Base-by-base conservation (phyloP, 2,329 filamentous ascomycete species). In the Anthostomella pinea region DNA sequence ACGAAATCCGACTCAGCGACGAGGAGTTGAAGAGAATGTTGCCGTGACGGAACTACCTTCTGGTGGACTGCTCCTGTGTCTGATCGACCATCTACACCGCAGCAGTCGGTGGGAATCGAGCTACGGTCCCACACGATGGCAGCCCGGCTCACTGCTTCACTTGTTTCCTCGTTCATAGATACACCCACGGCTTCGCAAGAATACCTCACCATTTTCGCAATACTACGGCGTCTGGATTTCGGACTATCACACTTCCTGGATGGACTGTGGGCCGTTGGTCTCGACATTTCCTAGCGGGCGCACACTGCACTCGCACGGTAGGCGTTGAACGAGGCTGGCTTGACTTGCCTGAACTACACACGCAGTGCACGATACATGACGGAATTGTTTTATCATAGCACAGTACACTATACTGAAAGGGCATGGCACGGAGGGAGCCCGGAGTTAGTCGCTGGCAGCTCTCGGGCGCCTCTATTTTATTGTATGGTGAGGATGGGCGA, bases 1-100 rank as follows among this genome's bases (percentile, higher is more conserved):
- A 86, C 63, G 86, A 91, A 57, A 89, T 91, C 49, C 69, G 78
- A 38, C 69, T 91, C 38, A 88, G 76, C 51, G 85, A 91, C 46
- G 85, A 90, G 61, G 86, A 91, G 65, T 73, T 79, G 38, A 78
- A 77, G 51, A 69, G 73, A 47, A 79, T 87, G 68, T 69, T 85
- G 30, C 83, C 83, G 5, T 74, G 81, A 65, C 83, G 63, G 66
- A 48, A 34, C 27, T 6, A 5, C 31, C 20, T 10, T 33, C 30
- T 16, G 34, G 6, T 27, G 13, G 25, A 27, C 25, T 15, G 13
- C 25, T 27, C 25, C 13, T n/a, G n/a, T n/a, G n/a, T n/a, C n/a
- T n/a, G n/a, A n/a, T n/a, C n/a, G n/a, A n/a, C n/a, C n/a, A n/a
- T n/a, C n/a, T n/a, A n/a, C n/a, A n/a, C 11, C 11, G 13, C 15